phyloP scores from a whole-genome alignment of 2,329 filamentous ascomycete species.

The Phialophora chinensis region DNA sequence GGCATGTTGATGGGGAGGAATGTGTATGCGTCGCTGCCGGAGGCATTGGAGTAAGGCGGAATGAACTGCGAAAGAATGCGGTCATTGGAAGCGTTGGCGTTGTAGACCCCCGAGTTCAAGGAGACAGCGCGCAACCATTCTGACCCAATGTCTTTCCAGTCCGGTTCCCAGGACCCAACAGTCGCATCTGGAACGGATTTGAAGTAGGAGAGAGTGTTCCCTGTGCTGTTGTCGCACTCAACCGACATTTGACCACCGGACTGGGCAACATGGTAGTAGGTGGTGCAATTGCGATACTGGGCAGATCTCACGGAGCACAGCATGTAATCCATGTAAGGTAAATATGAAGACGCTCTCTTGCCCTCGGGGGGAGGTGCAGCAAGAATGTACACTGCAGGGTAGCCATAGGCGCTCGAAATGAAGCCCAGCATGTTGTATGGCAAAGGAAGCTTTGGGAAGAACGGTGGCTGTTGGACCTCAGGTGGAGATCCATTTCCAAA shows the following conservation, averaged over 20 bases:
- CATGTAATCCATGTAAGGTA: conserved; percentile 58
- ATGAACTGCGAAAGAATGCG: conserved; percentile 64
- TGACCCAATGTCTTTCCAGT: conserved; percentile 63
- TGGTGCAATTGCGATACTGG: conserved; percentile 70
- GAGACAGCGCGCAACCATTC: conserved; percentile 63
- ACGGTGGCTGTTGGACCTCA: conserved; percentile 55
- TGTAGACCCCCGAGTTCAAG: conserved; percentile 61
- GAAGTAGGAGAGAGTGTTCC: conserved; percentile 63
- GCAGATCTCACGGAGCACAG: conserved; percentile 72
- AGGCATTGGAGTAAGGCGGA: conserved; percentile 43
- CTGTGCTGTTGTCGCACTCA: conserved; percentile 66
- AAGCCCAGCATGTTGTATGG: conserved; percentile 72
- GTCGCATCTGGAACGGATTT: conserved; percentile 48
- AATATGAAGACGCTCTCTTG: conserved; percentile 38
- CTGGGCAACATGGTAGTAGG: conserved; percentile 59
- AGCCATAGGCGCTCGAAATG: conserved; percentile 49
- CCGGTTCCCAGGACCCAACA: conserved; percentile 46
- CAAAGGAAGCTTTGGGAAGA: conserved; percentile 62
- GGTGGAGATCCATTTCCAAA: conserved; percentile 51
- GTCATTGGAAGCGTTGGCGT: conserved; percentile 64
- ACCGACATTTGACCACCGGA: conserved; percentile 65
- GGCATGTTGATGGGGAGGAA: conserved; percentile 60
- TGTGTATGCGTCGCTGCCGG: conserved; percentile 41
- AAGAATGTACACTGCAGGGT: conserved; percentile 70
- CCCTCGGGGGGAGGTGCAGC: conserved; percentile 51